A percentile compares a stretch with the other conserved stretches of the same genome.
These are phyloP conservation scores for Calonectria crousiana DNA, from an alignment of 2,329 filamentous ascomycete genomes.

Conservation along the genomic window DNA sequence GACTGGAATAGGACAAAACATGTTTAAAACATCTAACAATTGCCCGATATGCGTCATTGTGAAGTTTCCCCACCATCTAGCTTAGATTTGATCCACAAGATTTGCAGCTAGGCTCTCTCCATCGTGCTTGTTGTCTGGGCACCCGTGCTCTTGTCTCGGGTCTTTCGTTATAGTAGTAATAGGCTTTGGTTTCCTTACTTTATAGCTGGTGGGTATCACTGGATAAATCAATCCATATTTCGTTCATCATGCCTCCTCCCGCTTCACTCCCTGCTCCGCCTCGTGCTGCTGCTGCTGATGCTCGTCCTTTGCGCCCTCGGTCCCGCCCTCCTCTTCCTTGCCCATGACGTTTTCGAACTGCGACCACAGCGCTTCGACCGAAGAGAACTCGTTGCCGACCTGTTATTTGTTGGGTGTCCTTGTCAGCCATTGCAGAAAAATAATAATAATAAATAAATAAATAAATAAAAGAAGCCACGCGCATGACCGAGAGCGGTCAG, in stretches of 20 bases:
- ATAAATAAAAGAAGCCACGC: background rate
- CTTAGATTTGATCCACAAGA: background rate
- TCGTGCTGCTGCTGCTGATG: conserved; percentile 28
- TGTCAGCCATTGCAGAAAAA: background rate
- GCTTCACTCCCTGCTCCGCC: conserved; percentile 26
- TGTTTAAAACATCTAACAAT: conserved; percentile 31
- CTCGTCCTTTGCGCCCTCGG: conserved; percentile 36
- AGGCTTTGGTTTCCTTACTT: background rate
- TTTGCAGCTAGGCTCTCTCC: background rate
- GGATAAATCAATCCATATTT: background rate
- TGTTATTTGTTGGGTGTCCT: conserved; percentile 45
- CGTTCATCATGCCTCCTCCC: conserved; percentile 29
- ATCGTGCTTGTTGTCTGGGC: background rate
- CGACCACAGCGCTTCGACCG: conserved; percentile 95
- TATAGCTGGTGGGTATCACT: conserved; percentile 36
- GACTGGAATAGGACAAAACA: conserved; percentile 42
- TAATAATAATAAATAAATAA: too few relatives aligned
- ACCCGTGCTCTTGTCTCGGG: background rate
- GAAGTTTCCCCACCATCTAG: background rate
- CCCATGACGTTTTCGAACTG: conserved; percentile 98
- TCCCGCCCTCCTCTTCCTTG: conserved; percentile 63
- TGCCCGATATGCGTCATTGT: background rate
- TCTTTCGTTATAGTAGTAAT: background rate
- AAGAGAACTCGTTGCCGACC: conserved; percentile 97
- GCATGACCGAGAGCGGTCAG: background rate